Base-by-base conservation (phyloP, 2,329 filamentous ascomycete genomes). In the Dothideomycetes sp. region DNA sequence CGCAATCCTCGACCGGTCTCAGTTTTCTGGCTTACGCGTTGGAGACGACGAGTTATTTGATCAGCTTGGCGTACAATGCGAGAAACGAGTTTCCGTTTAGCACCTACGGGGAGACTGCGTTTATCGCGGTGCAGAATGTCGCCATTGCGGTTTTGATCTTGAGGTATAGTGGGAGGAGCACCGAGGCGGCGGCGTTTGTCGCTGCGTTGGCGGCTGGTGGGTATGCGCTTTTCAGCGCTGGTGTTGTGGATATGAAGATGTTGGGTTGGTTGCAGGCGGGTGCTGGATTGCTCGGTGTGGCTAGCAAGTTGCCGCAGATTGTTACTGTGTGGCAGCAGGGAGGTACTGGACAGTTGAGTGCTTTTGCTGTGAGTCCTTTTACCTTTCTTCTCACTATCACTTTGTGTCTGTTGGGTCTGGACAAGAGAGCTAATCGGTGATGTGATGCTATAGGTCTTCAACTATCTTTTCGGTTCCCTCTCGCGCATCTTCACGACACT, bases 401-500 rank as follows among this genome's bases (percentile, higher is more conserved):
- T 17, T 25, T 40, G 43, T 39, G 37, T 12, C 7, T 12, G 6
- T 17, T 5, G 1, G n/a, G n/a, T n/a, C n/a, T n/a, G n/a, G n/a
- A n/a, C n/a, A n/a, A n/a, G n/a, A n/a, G n/a, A n/a, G n/a, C n/a
- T n/a, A n/a, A 5, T 6, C 15, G 19, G 28, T 42, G 11, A 23
- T n/a, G 15, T 16, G 13, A n/a, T 12, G 25, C n/a, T 28, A 6
- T 54, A 95, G 88, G 87, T 98, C 52, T 94, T 98, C 75, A 96
- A 95, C 71, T 98, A 94, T 65, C 84, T 98, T 55, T 72, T 80
- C 53, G 91, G 93, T 27, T 94, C 87, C 30, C 76, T 96, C 44
- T 84, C 86, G 18, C 84, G 91, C 59, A 94, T 98, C 67, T 98
- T 95, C 65, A 98, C 91, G 22, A 98, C 93, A 7, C 70, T 98